A percentile compares a stretch with the other conserved stretches of the same genome.
These are phyloP conservation scores for Parietichytrium sp. DNA, from an alignment of 108 stramenopile genomes.

Conservation along the genomic window DNA sequence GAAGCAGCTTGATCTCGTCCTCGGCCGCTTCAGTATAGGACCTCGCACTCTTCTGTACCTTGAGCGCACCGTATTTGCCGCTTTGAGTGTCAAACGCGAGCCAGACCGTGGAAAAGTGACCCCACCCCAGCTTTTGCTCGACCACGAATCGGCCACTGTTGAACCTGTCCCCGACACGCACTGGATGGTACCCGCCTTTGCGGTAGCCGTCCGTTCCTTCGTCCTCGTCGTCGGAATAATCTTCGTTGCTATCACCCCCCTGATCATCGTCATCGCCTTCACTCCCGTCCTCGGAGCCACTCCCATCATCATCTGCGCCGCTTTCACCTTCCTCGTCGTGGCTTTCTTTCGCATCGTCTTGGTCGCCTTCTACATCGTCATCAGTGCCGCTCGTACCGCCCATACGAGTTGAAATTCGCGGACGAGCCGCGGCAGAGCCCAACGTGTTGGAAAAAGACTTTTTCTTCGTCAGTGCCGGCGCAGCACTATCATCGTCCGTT, in stretches of 20 bases:
- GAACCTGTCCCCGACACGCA: conserved; percentile 85
- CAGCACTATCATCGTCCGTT: too few species aligned
- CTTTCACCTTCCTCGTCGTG: not conserved
- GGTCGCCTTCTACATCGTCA: not conserved
- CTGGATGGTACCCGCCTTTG: conserved; percentile 89
- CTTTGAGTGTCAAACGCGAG: conserved; percentile 65
- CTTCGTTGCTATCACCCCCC: conserved; percentile 57
- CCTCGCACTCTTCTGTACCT: conserved; percentile 93
- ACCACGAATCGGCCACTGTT: conserved; percentile 70
- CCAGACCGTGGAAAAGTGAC: conserved; percentile 98
- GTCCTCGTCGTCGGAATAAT: conserved; percentile 89
- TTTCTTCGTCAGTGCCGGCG: too few species aligned
- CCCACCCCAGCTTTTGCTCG: conserved; percentile 97
- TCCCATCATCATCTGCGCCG: too few species aligned
- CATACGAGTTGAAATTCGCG: too few species aligned
- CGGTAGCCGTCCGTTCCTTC: conserved; percentile 86
- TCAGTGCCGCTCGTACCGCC: too few species aligned
- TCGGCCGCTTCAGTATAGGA: conserved; percentile 96
- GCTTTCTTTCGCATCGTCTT: not conserved
- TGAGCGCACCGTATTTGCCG: conserved; percentile 75
- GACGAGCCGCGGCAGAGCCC: too few species aligned
- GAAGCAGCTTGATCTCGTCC: conserved; percentile 92
- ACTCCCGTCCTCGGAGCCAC: not conserved
- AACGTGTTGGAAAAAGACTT: too few species aligned
- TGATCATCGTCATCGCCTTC: conserved; percentile 2